Base-by-base conservation (phyloP, 2,329 filamentous ascomycete species). In the Amphichorda felina region DNA sequence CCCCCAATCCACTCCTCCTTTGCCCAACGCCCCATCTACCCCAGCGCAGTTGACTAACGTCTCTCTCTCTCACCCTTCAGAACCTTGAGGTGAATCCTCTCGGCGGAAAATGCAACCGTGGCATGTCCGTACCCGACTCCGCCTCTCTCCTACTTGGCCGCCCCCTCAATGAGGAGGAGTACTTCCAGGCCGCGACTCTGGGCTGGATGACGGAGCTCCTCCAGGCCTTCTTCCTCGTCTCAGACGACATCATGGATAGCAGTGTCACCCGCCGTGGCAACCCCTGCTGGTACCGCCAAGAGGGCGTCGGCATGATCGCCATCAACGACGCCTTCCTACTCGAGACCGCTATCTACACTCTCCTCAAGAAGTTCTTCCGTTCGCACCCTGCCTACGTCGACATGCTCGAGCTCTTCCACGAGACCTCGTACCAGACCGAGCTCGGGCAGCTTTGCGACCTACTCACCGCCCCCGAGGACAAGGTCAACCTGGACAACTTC, bases 291-390 rank as follows among this genome's bases (percentile, higher is more conserved):
- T 98, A 96, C 67, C 81, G 82, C 41, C 80, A 86, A 46, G 76
- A 84, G 22, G 78, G 81, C 33, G 88, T 98, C 29, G 89, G 89
- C 58, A 88, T 93, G 79, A 74, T 95, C 45, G 89, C 91, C 55
- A 95, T 98, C 73, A 98, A 98, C 71, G 91, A 98, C 57, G 78
- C 89, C 43, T 94, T 96, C 70, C 79, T 96, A 76, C 82, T 98
- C 50, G 91, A 96, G 66, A 68, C 81, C 11, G 67, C 75, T 52
- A 96, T 98, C 65, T 98, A 93, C 68, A 63, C 82, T 18, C 77
- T 96, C 31, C 76, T 98, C 43, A 91, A 89, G 69, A 91, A 93
- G 66, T 82, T 86, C 64, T 98, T 96, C 75, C 82, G 82, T 53
- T 68, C 72, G 32, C 86, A 95, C 64, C 79, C 85, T 35, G 70